These are phyloP conservation scores for Taxawa tesnikishii DNA, from an alignment of 2,329 filamentous ascomycete species.

Conservation along the genomic window DNA sequence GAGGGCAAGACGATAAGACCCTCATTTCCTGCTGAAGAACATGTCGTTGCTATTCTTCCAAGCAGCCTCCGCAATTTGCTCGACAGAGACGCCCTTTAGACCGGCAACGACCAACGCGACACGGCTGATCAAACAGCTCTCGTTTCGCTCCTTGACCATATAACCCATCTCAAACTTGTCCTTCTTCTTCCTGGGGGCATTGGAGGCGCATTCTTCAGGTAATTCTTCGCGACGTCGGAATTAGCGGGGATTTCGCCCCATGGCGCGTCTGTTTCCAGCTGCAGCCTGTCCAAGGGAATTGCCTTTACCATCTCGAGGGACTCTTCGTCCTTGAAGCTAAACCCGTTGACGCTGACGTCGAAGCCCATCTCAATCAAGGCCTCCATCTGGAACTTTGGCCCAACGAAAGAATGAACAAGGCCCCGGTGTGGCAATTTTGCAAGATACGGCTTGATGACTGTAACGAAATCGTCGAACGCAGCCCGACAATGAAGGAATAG, in stretches of 20 bases:
- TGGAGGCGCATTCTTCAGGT: conserved; percentile 24
- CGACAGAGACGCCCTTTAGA: conserved; percentile 29
- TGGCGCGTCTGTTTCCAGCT: conserved; percentile 38
- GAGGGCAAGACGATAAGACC: too few relatives aligned
- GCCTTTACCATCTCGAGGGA: conserved; percentile 30
- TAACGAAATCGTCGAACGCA: conserved; percentile 31
- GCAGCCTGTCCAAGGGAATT: conserved; percentile 28
- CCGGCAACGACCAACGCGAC: conserved; percentile 38
- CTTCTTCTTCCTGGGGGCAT: conserved; percentile 34
- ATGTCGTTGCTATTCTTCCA: conserved; percentile 25
- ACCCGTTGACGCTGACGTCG: conserved; percentile 38
- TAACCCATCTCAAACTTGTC: conserved; percentile 30
- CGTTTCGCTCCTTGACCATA: conserved; percentile 41
- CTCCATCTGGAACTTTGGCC: conserved; percentile 27
- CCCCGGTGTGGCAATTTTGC: conserved; percentile 22
- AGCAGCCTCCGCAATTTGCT: conserved; percentile 30
- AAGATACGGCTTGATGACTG: conserved; percentile 28
- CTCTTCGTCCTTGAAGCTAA: conserved; percentile 29
- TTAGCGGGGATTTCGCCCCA: conserved; percentile 32
- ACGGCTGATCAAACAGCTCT: conserved; percentile 36
- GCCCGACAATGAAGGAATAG: conserved; percentile 31
- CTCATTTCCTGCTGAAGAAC: too few relatives aligned
- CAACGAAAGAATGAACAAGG: conserved; percentile 30
- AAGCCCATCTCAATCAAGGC: conserved; percentile 25
- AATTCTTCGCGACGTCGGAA: conserved; percentile 27